Percentiles rank a stretch among this genome's conserved stretches.
These are phyloP conservation scores for Schizonepeta tenuifolia DNA, from an alignment of 257 asterid genomes.

Conservation along the genomic window DNA sequence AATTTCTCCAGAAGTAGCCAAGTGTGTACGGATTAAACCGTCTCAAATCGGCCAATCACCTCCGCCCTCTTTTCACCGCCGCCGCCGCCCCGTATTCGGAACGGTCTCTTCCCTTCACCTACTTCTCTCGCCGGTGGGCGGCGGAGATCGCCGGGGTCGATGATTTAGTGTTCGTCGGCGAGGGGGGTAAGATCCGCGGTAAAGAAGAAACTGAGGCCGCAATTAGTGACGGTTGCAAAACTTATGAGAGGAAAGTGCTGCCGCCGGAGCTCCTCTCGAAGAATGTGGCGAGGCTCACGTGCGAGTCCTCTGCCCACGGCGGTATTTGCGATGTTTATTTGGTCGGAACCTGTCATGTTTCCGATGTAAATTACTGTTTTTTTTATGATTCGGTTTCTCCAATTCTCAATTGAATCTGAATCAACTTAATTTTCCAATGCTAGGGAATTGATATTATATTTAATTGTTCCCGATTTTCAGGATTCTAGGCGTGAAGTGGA, in stretches of 20 bases:
- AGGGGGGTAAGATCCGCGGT: too few species aligned
- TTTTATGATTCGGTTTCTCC: neutral
- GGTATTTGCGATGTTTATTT: conserved; percentile 83
- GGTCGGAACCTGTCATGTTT: conserved; percentile 90
- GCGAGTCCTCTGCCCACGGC: conserved; percentile 72
- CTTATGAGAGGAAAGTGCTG: conserved; percentile 53
- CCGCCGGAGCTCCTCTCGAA: conserved; percentile 63
- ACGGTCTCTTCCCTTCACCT: neutral
- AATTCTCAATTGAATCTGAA: too few species aligned
- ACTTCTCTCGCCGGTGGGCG: neutral
- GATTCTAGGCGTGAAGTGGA: conserved; percentile 84
- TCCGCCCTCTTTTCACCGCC: neutral
- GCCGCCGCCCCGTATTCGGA: too few species aligned
- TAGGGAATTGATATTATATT: neutral
- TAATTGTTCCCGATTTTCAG: conserved; percentile 43
- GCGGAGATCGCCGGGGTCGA: neutral
- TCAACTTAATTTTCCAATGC: too few species aligned
- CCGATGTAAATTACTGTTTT: conserved; percentile 47
- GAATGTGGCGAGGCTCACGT: conserved; percentile 61
- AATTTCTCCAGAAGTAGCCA: too few species aligned
- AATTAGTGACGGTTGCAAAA: neutral
- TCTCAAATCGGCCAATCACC: conserved; percentile 10
- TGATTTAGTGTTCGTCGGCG: neutral
- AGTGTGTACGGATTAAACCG: neutral
- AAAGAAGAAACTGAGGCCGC: neutral